Conservation (phyloP, 352 stramenopile genomes). For the Blastocystis hominis region DNA sequence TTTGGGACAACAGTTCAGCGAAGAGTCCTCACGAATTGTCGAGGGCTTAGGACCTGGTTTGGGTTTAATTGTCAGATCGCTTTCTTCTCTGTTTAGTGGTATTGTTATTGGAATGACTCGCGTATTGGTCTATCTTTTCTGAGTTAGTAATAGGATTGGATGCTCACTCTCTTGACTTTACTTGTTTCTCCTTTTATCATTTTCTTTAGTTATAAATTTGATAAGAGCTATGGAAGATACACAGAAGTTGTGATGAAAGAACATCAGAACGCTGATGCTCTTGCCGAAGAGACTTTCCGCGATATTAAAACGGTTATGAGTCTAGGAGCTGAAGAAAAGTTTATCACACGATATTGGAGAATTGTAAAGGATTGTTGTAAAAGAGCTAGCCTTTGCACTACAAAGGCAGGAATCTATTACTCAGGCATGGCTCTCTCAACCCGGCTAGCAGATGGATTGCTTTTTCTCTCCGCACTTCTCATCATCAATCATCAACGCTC, state of each 20-base stretch:
- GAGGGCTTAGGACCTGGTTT: slow-evolving; percentile 40
- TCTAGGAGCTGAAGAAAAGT: slow-evolving; percentile 69
- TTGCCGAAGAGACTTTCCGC: slow-evolving; percentile 69
- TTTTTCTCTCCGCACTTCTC: slow-evolving; percentile 68
- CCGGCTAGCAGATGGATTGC: slow-evolving; percentile 66
- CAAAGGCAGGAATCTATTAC: slow-evolving; percentile 63
- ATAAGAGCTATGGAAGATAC: not conserved
- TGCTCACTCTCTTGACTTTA: slow-evolving; percentile 15
- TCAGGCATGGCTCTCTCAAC: slow-evolving; percentile 66
- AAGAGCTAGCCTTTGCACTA: not conserved
- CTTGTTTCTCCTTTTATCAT: slow-evolving; percentile 2
- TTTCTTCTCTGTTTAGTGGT: not conserved
- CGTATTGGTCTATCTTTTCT: not conserved
- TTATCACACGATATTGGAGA: slow-evolving; percentile 66
- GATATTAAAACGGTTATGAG: slow-evolving; percentile 72
- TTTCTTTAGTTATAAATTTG: not conserved
- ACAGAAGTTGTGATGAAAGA: slow-evolving; percentile 9
- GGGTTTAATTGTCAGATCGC: not conserved
- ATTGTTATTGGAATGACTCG: slow-evolving; percentile 12
- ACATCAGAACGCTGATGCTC: slow-evolving; percentile 64
- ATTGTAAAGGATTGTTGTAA: slow-evolving; percentile 61
- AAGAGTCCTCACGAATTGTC: slow-evolving; percentile 31
- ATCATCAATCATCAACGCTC: slow-evolving; percentile 7
- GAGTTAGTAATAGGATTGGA: not conserved
- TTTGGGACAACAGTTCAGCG: slow-evolving; percentile 27